Evolutionary conservation across 2,329 filamentous ascomycete species (phyloP), one percentile per base, ranked within the genome.

Genomic region (Aspergillus japonicus): DNA sequence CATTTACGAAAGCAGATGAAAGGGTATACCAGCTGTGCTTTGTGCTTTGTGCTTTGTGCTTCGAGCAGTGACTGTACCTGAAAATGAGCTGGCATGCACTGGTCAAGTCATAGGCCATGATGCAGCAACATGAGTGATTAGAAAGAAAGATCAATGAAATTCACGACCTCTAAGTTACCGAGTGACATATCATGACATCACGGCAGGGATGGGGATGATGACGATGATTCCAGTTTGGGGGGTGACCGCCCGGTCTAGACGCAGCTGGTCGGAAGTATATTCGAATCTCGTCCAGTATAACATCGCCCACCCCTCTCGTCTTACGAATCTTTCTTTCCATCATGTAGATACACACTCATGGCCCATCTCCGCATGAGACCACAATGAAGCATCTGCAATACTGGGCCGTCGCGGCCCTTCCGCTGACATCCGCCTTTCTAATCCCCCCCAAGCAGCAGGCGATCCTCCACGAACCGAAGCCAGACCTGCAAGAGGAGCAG

Each of bases 361-460:
- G 14, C 48, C 14, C n/a, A 51, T 31, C 44, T 24, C 5, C 52
- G 19, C 8, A 35, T 12, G 11, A 35, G 14, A 12, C 14, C 14
- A 35, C 10, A 2, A 68, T 64, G 63, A 68, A 61, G 57, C 31
- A 64, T 29, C 42, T 59, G 31, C 50, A 49, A 23, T 70, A 74
- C 54, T 56, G 63, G 50, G 68, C 83, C 65, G 75, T 81, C 61
- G 71, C 56, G 21, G 47, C 51, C 26, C 76, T 78, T 57, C 77
- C 80, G 14, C 66, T 82, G 57, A 71, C 75, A 61, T 73, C 79
- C 51, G 82, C 81, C 52, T 75, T 84, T 58, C 80, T 84, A 50
- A 75, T 84, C 57, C 80, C 82, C 31, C 47, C 47, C 23, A 73
- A 80, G 52, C 77, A 82, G 62, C 70, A 81, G 59, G 72, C 61